Percentiles rank a stretch among this genome's conserved stretches.
phyloP scores from a whole-genome alignment of 225 moss, liverwort and hornwort genomes.

The Marchantia paleacea region DNA sequence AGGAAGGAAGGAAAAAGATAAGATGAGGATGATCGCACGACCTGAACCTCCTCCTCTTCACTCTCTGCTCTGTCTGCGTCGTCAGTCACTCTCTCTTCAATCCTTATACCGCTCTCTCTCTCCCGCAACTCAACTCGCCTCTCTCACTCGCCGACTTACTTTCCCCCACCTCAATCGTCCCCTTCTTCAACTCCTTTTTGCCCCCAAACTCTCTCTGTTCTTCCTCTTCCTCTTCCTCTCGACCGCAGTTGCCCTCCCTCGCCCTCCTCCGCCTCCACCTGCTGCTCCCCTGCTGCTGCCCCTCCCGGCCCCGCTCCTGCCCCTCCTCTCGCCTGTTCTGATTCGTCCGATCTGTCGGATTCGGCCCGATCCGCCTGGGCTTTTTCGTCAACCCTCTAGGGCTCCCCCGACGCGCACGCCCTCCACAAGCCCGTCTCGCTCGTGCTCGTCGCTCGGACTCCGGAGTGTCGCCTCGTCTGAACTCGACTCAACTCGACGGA shows the following conservation, averaged over 20 bases:
- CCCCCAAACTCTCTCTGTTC: neutral
- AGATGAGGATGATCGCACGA: conserved; percentile 7
- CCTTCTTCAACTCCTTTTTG: too few species aligned
- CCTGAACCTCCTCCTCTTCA: neutral
- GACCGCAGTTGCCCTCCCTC: neutral
- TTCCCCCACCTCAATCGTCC: too few species aligned
- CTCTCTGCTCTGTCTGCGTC: neutral
- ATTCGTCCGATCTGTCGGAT: conserved; percentile 20
- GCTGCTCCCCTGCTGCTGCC: conserved; percentile 4
- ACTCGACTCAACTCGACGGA: neutral
- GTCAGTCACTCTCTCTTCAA: neutral
- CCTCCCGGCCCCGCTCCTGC: neutral
- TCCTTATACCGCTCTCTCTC: conserved; percentile 1
- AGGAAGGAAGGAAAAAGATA: neutral
- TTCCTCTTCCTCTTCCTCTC: neutral
- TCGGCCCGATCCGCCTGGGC: neutral
- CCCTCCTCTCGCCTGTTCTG: neutral
- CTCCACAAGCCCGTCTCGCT: neutral
- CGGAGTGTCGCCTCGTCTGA: neutral
- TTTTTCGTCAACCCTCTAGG: conserved; percentile 12
- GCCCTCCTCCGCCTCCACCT: neutral
- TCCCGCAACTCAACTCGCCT: neutral
- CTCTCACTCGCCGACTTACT: neutral
- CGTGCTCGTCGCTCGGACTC: neutral
- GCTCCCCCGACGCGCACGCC: neutral